These are phyloP conservation scores for Acanthochlamys bracteata DNA, from an alignment of 106 monocot genomes.

Conservation along the genomic window DNA sequence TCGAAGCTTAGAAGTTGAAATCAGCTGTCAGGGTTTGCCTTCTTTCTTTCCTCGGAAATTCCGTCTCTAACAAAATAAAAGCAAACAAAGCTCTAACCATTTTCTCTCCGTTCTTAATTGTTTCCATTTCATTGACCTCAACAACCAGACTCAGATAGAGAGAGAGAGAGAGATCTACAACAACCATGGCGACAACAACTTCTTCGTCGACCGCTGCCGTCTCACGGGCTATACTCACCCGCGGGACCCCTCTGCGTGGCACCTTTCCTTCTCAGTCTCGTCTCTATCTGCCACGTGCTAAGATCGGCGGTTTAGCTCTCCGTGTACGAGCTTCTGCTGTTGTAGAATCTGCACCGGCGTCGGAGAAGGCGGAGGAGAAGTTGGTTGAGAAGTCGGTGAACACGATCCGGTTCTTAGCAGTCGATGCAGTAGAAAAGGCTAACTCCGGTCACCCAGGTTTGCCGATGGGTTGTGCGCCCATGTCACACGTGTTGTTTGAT, in stretches of 20 bases:
- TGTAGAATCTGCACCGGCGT: slow-evolving; percentile 8
- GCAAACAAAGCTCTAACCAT: no score
- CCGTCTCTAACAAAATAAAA: no score
- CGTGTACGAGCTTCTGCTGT: no score
- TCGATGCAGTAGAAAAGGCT: slow-evolving; percentile 94
- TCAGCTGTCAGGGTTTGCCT: no score
- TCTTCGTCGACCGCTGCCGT: slow-evolving; percentile 33
- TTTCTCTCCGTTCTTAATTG: no score
- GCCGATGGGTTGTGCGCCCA: slow-evolving; percentile 93
- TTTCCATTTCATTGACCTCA: no score
- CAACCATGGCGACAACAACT: slow-evolving; percentile 34
- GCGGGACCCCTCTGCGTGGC: slow-evolving; percentile 8
- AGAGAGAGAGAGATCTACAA: slow-evolving; percentile 1
- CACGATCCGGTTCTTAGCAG: slow-evolving; percentile 81
- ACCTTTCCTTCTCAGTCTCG: no score
- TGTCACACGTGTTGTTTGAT: slow-evolving; percentile 81
- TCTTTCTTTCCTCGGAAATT: no score
- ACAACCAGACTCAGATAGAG: neutral
- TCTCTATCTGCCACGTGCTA: no score
- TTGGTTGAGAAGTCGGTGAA: slow-evolving; percentile 88
- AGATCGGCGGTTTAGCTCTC: no score
- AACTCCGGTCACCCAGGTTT: slow-evolving; percentile 94
- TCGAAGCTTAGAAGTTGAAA: no score
- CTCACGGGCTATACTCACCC: slow-evolving; percentile 31
- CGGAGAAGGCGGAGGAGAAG: slow-evolving; percentile 46